Base-by-base conservation (phyloP, 768 basidiomycete genomes). In the Neoboletus subvelutipes region DNA sequence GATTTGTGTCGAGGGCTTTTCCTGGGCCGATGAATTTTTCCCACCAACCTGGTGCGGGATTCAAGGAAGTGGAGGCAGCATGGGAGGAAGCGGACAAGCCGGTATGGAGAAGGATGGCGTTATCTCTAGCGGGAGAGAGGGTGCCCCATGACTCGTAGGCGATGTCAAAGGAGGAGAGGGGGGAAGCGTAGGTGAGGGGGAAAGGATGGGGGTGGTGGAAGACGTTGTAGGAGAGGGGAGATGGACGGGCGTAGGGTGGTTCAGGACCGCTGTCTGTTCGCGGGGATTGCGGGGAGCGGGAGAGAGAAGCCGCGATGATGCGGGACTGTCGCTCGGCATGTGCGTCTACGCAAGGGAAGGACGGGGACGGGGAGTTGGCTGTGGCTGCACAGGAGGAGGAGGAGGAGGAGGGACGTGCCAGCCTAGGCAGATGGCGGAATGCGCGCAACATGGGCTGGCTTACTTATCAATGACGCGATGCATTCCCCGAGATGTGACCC, bases 121-220 rank as follows among this genome's bases (percentile, higher is more conserved):
- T 98, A 71, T 93, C 88, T 43, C 79, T 81, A 8, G 75, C 64
- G 0, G 88, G 77, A 24, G 90, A 90, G 43, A 98, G 87, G 2
- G 83, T 84, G 3, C 97, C 97, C 97, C 97, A 99, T 0, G 97
- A 92, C 77, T 99, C 97, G 79, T 98, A 99, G 0, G 97, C 97
- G 56, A 98, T 82, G 62, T 92, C 84, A 63, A 94, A 87, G 8
- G 84, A 75, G 1, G 87, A 83, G 0, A 96, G 78, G 2, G 76
- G 58, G 1, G 76, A 72, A 55, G 86, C 81, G 61, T 86, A 86
- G 6, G 84, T 80, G 29, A 96, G 80, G 1, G 80, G 77, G n/a
- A 96, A 75, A 0, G 90, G 86, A 2, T 64, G 62, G 0, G 70
- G 60, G 64, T 91, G 86, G 58, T 81, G 82, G 68, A 87, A 95